Percentiles rank a stretch among this genome's conserved stretches.
Evolutionary conservation across 2,329 filamentous ascomycete species (phyloP).

Genomic region (Chaetomium sp.): DNA sequence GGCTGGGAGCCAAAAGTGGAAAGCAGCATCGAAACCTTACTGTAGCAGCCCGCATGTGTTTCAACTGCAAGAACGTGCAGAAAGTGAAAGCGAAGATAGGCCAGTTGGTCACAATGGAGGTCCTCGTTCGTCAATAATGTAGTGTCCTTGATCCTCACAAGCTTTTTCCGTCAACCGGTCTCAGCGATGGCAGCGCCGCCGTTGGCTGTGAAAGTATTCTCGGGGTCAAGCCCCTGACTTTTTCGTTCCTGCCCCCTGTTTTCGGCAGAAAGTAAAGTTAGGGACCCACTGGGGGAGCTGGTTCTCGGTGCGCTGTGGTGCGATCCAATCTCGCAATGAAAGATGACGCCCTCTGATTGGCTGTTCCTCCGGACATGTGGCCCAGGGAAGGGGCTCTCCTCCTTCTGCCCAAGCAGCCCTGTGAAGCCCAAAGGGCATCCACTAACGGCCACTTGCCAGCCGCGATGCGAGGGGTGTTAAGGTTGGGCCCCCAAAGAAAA

Average conservation of each 20-base stretch:
- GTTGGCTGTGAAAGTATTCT: no score
- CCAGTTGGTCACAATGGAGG: no score
- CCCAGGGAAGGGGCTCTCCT: constrained; percentile 1
- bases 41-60: no score
- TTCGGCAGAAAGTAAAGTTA: neutral
- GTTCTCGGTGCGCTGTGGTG: constrained; percentile 2
- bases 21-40: neutral
- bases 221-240: no score
- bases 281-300: constrained; percentile 11
- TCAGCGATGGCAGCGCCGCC: no score
- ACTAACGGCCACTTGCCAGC: neutral
- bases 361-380: constrained; percentile 12
- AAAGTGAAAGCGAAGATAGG: no score
- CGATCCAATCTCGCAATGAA: constrained; percentile 22
- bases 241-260: no score
- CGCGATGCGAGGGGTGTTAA: neutral
- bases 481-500: constrained; percentile 3
- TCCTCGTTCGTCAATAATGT: no score
- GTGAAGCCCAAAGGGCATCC: constrained; percentile 6
- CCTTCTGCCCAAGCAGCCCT: constrained; percentile 12
- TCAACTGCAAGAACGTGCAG: no score
- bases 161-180: no score
- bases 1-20: neutral
- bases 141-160: no score
- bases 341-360: constrained; percentile 18